These are phyloP conservation scores for Thyridium curvatum DNA, from an alignment of 2,329 filamentous ascomycete genomes.

Conservation along the genomic window DNA sequence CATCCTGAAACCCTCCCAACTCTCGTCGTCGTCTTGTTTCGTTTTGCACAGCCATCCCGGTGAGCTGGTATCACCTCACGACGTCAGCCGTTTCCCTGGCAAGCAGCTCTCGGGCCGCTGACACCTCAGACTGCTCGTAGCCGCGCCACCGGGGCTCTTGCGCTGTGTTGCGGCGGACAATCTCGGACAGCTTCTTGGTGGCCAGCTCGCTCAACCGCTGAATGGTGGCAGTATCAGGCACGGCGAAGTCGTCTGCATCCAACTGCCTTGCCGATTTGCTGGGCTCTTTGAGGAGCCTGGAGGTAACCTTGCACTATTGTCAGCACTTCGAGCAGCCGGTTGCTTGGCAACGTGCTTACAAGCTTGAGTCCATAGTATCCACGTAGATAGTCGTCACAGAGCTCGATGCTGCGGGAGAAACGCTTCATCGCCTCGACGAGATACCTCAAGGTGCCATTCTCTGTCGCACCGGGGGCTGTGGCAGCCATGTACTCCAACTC, in stretches of 20 bases:
- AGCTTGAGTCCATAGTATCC: conserved; percentile 89
- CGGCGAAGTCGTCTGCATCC: conserved; percentile 41
- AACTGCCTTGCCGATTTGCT: conserved; percentile 36
- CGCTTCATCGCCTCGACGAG: conserved; percentile 72
- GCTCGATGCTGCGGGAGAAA: conserved; percentile 85
- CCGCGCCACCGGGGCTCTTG: conserved; percentile 64
- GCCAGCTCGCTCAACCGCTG: conserved; percentile 66
- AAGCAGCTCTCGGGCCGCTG: conserved; percentile 63
- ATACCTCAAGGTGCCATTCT: conserved; percentile 39
- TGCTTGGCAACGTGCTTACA: conserved; percentile 35
- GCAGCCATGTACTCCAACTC: conserved; percentile 73
- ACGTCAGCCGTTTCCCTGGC: conserved; percentile 41
- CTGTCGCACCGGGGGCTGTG: conserved; percentile 26
- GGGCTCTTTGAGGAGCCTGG: conserved; percentile 38
- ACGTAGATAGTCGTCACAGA: conserved; percentile 87
- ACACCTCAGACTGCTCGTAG: conserved; percentile 65
- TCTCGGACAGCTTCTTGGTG: conserved; percentile 69
- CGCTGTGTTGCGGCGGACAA: conserved; percentile 57
- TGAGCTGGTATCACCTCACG: conserved; percentile 30
- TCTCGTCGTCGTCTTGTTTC: too few relatives aligned
- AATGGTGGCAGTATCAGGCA: conserved; percentile 53
- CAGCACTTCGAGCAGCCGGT: conserved; percentile 13
- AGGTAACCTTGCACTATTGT: conserved; percentile 34
- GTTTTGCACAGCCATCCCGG: too few relatives aligned
- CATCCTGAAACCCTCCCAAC: too few relatives aligned